phyloP scores from a whole-genome alignment of 495 filamentous ascomycete genomes.

The Evansstolkia leycettana region DNA sequence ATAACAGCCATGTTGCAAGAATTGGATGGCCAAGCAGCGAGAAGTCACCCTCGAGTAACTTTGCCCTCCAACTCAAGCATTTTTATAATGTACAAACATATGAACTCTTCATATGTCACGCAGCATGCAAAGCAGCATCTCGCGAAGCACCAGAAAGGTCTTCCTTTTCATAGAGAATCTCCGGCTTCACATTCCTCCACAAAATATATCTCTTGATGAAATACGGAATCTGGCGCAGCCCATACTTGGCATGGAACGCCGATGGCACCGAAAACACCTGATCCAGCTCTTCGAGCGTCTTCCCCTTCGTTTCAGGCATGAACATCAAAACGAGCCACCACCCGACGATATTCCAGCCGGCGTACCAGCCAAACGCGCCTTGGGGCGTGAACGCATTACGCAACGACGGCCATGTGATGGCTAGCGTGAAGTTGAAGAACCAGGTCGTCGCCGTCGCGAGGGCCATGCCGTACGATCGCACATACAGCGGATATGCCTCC shows the following conservation, averaged over 20 bases:
- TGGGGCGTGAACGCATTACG: constrained; percentile 32
- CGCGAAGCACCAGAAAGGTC: constrained; percentile 5
- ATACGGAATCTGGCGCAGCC: constrained; percentile 33
- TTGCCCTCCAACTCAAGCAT: neutral
- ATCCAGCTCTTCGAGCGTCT: constrained; percentile 34
- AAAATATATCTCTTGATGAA: constrained; percentile 37
- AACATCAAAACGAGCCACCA: constrained; percentile 36
- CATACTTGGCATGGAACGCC: constrained; percentile 30
- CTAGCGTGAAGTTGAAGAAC: constrained; percentile 35
- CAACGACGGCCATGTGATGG: constrained; percentile 51
- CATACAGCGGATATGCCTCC: constrained; percentile 66
- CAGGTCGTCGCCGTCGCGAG: constrained; percentile 57
- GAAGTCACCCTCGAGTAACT: no score
- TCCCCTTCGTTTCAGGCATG: constrained; percentile 39
- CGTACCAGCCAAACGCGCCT: constrained; percentile 48
- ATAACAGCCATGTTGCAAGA: neutral
- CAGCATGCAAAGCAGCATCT: constrained; percentile 1
- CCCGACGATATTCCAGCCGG: constrained; percentile 36
- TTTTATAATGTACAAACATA: neutral
- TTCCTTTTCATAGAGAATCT: constrained; percentile 28
- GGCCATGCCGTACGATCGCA: constrained; percentile 59
- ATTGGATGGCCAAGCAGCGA: no score
- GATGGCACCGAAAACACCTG: constrained; percentile 42
- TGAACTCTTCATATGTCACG: no score
- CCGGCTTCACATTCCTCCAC: constrained; percentile 17